Base-by-base conservation (phyloP, 129 eudicot genomes). In the Cynara cardunculus region DNA sequence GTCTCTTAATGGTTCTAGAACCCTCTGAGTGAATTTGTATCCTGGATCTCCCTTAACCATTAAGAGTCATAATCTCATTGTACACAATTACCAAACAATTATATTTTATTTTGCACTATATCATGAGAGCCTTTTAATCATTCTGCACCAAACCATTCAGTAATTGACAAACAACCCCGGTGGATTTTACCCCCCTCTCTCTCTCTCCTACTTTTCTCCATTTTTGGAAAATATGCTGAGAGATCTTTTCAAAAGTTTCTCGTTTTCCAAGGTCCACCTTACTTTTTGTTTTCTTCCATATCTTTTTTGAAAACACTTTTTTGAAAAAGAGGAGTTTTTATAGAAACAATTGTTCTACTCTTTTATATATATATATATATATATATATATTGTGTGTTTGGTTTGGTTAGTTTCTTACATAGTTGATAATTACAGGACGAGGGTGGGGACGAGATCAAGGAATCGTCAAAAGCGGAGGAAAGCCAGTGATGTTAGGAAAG, bases 361-460 rank as follows among this genome's bases (percentile, higher is more conserved):
- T 16, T 49, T 16, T 49, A 49, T 8, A 0, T n/a, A n/a, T n/a
- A n/a, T n/a, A n/a, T n/a, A 1, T 27, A 8, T 9, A 39, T 8
- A 7, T 39, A 13, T 68, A 2, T 26, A 59, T 74, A 1, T 8
- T 24, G 24, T 2, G 22, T 61, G 80, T 61, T 18, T 18, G 21
- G 18, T 53, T 37, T 72, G 27, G 18, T 4, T 56, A 16, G 22
- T 24, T 72, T n/a, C 32, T 28, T 67, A 26, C 77, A 37, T 71
- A 26, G 10, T 62, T 73, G 5, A 6, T 73, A 39, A 9, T 67
- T 77, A 22, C 81, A 93, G 98, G 98, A 93, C 34, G 98, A 93
- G 24, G 89, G 82, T 73, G 96, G 92, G 39, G 98, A 93, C 35
- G 98, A 93, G 88, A 93, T 93, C 86, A 93, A 89, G 92, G 98